Conservation (phyloP, 768 basidiomycete species). For the Lepiota subincarnata region DNA sequence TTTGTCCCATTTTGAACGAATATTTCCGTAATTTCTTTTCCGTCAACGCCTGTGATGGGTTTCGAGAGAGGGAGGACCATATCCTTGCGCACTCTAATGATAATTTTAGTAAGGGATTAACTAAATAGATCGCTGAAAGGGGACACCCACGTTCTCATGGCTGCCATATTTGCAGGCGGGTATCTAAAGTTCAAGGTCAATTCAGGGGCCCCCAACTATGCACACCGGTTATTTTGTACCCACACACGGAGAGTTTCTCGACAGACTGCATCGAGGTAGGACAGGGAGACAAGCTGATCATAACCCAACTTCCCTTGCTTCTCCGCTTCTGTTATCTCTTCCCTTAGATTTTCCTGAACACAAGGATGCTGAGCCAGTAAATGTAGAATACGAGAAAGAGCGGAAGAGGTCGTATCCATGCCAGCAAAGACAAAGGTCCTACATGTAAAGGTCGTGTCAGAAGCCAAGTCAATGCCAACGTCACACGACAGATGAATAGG, state of each 20-base stretch:
- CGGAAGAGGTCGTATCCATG: slow-evolving; percentile 39
- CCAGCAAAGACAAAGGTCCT: slow-evolving; percentile 37
- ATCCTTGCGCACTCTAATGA: slow-evolving; percentile 23
- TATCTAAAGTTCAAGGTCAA: slow-evolving; percentile 12
- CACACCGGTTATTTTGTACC: slow-evolving; percentile 6
- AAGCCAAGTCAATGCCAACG: too few relatives aligned
- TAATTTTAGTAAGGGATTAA: background rate
- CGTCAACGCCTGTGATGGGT: background rate
- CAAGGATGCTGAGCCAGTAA: slow-evolving; percentile 30
- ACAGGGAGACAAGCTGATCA: slow-evolving; percentile 32
- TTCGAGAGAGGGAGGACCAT: slow-evolving; percentile 12
- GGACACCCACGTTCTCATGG: slow-evolving; percentile 1
- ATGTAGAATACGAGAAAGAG: slow-evolving; percentile 29
- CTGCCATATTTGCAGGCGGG: slow-evolving; percentile 21
- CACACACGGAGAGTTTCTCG: slow-evolving; percentile 37
- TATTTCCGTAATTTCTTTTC: slow-evolving; percentile 15
- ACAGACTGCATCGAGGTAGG: slow-evolving; percentile 38
- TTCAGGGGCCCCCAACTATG: background rate
- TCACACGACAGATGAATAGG: too few relatives aligned
- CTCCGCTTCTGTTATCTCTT: slow-evolving; percentile 28
- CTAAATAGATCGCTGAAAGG: background rate
- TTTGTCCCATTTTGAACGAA: slow-evolving; percentile 24
- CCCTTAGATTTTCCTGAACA: slow-evolving; percentile 33
- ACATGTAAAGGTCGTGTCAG: too few relatives aligned
- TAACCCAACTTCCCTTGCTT: slow-evolving; percentile 25